Percentiles rank a stretch among this genome's conserved stretches.
Conservation (phyloP, 345 rosid species). For the Eucalyptus camaldulensis region DNA sequence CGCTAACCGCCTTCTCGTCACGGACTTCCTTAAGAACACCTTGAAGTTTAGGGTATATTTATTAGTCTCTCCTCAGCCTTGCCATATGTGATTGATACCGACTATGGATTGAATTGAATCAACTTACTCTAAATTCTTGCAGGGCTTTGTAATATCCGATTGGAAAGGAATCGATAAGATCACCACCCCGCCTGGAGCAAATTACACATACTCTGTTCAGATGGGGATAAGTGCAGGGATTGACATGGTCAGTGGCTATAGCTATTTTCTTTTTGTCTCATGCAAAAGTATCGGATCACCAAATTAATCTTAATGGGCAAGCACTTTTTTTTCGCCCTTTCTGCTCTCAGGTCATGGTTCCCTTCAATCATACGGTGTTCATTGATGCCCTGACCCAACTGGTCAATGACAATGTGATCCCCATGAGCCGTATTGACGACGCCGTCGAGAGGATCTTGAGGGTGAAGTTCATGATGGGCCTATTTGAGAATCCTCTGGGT, state of each 20-base stretch:
- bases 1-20: conserved; percentile 38
- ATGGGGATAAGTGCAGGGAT: conserved; percentile 44
- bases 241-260: conserved; percentile 44
- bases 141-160: conserved; percentile 84
- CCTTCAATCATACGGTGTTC: conserved; percentile 39
- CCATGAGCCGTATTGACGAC: conserved; percentile 57
- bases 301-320: not conserved
- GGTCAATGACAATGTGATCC: conserved; percentile 24
- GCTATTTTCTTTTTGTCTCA: not conserved
- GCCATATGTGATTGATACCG: not conserved
- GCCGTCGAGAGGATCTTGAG: conserved; percentile 65
- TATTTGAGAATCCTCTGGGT: conserved; percentile 58
- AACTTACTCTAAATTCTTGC: not conserved
- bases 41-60: conserved; percentile 43
- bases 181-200: conserved; percentile 35
- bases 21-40: conserved; percentile 32
- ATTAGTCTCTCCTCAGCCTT: not conserved
- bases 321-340: not conserved
- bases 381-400: conserved; percentile 21
- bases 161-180: conserved; percentile 67
- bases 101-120: not conserved
- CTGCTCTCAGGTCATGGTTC: conserved; percentile 53
- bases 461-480: conserved; percentile 63
- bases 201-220: conserved; percentile 48
- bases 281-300: not conserved